Percentiles rank a stretch among this genome's conserved stretches.
phyloP scores from a whole-genome alignment of 1,284 basidiomycete genomes.

The Rhizoctonia solani region DNA sequence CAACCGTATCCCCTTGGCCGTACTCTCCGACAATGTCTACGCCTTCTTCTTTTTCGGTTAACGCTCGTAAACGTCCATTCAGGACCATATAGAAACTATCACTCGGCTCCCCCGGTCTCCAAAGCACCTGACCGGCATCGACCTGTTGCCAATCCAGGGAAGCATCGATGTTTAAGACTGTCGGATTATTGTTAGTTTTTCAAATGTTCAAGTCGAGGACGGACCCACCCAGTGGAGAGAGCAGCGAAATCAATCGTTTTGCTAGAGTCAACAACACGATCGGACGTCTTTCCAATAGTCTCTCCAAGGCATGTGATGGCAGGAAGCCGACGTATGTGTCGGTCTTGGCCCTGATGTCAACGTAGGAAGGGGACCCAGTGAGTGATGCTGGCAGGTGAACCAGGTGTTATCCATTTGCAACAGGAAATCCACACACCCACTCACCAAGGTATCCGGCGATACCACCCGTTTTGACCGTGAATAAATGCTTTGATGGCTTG shows the following conservation, averaged over 20 bases:
- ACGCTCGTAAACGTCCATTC: constrained; percentile 90
- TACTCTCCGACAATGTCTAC: constrained; percentile 89
- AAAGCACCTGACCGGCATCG: constrained; percentile 89
- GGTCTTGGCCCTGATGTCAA: constrained; percentile 95
- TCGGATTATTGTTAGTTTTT: background rate
- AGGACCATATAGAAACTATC: constrained; percentile 99
- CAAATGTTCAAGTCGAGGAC: constrained; percentile 36
- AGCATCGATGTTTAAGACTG: constrained; percentile 95
- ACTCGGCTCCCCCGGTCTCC: constrained; percentile 86
- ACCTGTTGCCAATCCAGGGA: constrained; percentile 99
- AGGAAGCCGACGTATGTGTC: constrained; percentile 97
- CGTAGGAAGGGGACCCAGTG: constrained; percentile 90
- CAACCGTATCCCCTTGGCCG: constrained; percentile 86
- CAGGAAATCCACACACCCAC: constrained; percentile 37
- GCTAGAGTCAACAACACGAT: constrained; percentile 96
- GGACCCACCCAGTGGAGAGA: constrained; percentile 81
- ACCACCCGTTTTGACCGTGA: constrained; percentile 95
- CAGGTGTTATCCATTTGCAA: background rate
- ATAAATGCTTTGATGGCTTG: constrained; percentile 66
- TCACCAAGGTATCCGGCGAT: constrained; percentile 95
- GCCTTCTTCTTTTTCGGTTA: constrained; percentile 65
- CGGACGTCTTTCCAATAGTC: constrained; percentile 89
- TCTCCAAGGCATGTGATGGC: constrained; percentile 84
- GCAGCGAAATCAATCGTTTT: constrained; percentile 89
- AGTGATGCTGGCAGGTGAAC: constrained; percentile 67